These are phyloP conservation scores for Geoglossum glabrum DNA, from an alignment of 495 filamentous ascomycete species.

Conservation along the genomic window DNA sequence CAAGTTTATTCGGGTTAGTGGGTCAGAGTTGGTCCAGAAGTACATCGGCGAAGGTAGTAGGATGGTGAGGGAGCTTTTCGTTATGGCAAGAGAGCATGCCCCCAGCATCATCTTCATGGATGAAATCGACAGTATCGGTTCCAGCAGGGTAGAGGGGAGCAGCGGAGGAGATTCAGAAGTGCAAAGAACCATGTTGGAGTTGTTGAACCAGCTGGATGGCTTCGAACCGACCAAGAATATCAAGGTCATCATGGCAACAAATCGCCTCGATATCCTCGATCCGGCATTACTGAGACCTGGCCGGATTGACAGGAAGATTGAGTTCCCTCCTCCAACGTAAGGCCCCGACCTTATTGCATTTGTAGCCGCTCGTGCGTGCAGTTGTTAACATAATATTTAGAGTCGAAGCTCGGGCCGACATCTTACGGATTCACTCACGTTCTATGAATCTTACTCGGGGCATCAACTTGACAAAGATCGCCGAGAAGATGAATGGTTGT, in stretches of 20 bases:
- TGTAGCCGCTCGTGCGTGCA: background rate
- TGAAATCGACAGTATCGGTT: slow-evolving; percentile 97
- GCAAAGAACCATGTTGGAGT: slow-evolving; percentile 96
- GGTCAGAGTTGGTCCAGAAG: slow-evolving; percentile 93
- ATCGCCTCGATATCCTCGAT: slow-evolving; percentile 91
- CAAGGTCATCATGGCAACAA: slow-evolving; percentile 99
- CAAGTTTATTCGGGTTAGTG: slow-evolving; percentile 95
- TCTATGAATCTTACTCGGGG: slow-evolving; percentile 97
- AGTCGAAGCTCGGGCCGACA: slow-evolving; percentile 92
- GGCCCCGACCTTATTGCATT: slow-evolving; percentile 6
- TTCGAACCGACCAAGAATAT: slow-evolving; percentile 99
- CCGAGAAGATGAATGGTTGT: slow-evolving; percentile 99
- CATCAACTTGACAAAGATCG: slow-evolving; percentile 95
- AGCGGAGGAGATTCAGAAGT: slow-evolving; percentile 97
- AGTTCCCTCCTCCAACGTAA: slow-evolving; percentile 88
- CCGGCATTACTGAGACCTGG: slow-evolving; percentile 84
- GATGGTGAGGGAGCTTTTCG: slow-evolving; percentile 97
- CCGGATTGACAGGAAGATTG: slow-evolving; percentile 96
- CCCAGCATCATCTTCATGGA: slow-evolving; percentile 99
- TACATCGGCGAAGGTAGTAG: slow-evolving; percentile 96
- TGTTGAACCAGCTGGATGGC: slow-evolving; percentile 94
- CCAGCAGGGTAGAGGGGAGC: slow-evolving; percentile 84
- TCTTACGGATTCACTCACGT: slow-evolving; percentile 85
- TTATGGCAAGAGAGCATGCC: slow-evolving; percentile 96
- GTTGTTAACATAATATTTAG: slow-evolving; percentile 15